phyloP scores from a whole-genome alignment of 2,329 filamentous ascomycete species.

The Botrytis pseudocinerea region DNA sequence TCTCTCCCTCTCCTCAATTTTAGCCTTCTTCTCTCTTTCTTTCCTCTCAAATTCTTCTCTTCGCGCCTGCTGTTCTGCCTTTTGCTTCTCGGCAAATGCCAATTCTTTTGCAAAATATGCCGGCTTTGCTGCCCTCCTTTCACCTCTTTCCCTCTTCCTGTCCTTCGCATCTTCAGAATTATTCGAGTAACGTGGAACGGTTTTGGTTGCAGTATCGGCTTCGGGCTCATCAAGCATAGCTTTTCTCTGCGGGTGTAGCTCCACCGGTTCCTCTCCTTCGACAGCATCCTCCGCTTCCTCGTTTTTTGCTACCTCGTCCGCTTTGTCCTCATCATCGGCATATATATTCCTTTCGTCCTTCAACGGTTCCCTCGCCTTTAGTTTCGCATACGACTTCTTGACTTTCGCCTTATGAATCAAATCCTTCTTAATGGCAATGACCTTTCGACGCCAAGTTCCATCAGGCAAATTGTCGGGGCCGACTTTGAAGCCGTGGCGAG shows the following conservation, averaged over 20 bases:
- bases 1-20: constrained; percentile 59
- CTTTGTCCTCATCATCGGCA: not conserved
- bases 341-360: constrained; percentile 15
- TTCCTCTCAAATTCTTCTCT: constrained; percentile 52
- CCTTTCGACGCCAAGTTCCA: constrained; percentile 83
- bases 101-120: constrained; percentile 44
- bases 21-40: constrained; percentile 54
- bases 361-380: constrained; percentile 59
- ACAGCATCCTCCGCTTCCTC: not conserved
- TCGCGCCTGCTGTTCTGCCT: constrained; percentile 57
- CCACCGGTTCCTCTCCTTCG: constrained; percentile 39
- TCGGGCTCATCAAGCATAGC: constrained; percentile 55
- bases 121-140: constrained; percentile 36
- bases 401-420: constrained; percentile 91
- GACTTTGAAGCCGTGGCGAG: constrained; percentile 74
- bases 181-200: constrained; percentile 5
- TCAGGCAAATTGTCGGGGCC: constrained; percentile 90
- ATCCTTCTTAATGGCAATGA: constrained; percentile 84
- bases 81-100: constrained; percentile 47
- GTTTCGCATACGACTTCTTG: constrained; percentile 87
- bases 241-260: constrained; percentile 61
- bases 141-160: constrained; percentile 13
- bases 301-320: not conserved
- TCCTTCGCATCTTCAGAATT: not conserved
- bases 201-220: constrained; percentile 26